Evolutionary conservation across 169 alveolate species (phyloP), one percentile per base, ranked within the genome.

Genomic region (Eimeria nieschulzi): DNA sequence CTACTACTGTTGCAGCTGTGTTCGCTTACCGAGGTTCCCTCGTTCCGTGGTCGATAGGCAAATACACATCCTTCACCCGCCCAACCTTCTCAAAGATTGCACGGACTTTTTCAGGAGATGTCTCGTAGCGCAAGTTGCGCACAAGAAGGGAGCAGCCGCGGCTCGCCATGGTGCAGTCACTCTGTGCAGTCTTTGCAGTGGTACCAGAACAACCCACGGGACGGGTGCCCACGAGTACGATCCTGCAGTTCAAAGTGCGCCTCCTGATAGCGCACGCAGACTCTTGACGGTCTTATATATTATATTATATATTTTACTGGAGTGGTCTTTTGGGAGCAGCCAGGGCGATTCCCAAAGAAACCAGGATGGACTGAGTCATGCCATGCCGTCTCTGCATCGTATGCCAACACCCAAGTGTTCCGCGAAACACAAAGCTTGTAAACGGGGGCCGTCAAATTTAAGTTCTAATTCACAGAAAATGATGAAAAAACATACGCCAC

Each of bases 61-160:
- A 93, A 92, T 97, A 97, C 25, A 97, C 98, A 87, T 97, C 98
- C 54, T 96, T 92, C n/a, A 97, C 95, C 73, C 94, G 95, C 10
- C 98, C 98, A 68, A 97, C 94, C 85, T 92, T 88, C 76, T 96
- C 98, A 90, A 97, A 97, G 33, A 95, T 92, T 87, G 93, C 96
- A 55, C 97, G 92, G 39, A 97, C 98, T 33, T 94, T 79, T 12
- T 95, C 95, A 25, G 98, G 96, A 26, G 96, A 94, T 17, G 98
- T 96, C 25, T 95, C 94, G 87, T 87, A 96, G 80, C 96, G 92
- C 83, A 97, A 94, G 91, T 96, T 96, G 53, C 98, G 94, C 78
- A 97, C 83, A 78, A 96, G 86, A 23, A 96, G 92, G 51, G 97
- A 95, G 59, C 96, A 93, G 17, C 97, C 97, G 55, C 70, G 83